A percentile compares a stretch with the other conserved stretches of the same genome.
phyloP scores from a whole-genome alignment of 176 grass and related monocot genomes.

The Rhynchospora pubera region DNA sequence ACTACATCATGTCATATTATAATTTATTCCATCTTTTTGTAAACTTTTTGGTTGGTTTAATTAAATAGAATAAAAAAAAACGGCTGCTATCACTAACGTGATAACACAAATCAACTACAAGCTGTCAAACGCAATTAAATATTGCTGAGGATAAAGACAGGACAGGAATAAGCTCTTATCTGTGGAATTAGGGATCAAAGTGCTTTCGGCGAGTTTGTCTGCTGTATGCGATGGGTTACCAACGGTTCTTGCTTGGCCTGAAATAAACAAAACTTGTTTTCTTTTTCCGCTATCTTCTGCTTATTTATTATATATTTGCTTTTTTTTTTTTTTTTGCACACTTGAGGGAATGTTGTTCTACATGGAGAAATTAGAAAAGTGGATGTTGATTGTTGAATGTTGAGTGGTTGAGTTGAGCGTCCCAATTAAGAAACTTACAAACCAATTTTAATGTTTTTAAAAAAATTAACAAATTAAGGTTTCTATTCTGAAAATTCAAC shows the following conservation, averaged over 20 bases:
- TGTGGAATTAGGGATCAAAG: constrained; percentile 8
- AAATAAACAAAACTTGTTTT: background rate
- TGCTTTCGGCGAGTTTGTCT: constrained; percentile 15
- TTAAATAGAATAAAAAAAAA: background rate
- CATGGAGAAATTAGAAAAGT: background rate
- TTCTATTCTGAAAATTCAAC: no score
- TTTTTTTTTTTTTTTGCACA: background rate
- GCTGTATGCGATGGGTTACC: background rate
- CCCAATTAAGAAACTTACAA: no score
- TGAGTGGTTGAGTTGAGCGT: background rate
- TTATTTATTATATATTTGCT: background rate
- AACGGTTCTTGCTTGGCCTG: background rate
- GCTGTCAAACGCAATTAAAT: background rate
- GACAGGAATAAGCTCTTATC: background rate
- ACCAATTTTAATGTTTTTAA: no score
- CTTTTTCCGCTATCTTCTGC: background rate
- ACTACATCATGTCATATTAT: background rate
- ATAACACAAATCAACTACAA: background rate
- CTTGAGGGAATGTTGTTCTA: background rate
- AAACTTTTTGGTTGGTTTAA: background rate
- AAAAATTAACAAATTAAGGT: no score
- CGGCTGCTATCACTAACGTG: background rate
- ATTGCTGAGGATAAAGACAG: background rate
- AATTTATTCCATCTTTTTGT: background rate
- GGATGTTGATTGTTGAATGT: background rate